phyloP scores from a whole-genome alignment of 2,329 filamentous ascomycete genomes.

The Aspergillus nomiae region DNA sequence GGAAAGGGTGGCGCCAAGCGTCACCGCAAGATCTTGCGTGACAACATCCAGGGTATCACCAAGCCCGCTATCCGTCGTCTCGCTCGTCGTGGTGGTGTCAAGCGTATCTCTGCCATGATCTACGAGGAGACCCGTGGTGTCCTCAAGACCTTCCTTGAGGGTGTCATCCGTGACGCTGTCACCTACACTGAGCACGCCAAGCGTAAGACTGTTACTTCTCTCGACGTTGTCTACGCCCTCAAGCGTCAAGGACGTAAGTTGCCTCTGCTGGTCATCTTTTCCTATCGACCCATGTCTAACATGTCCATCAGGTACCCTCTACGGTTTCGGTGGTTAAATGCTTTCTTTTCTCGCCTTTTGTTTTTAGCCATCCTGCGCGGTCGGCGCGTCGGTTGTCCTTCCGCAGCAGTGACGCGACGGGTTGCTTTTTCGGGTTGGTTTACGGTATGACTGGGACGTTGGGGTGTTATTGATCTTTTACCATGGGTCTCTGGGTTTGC shows the following conservation, averaged over 20 bases:
- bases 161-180: conserved; percentile 76
- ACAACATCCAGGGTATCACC: conserved; percentile 99
- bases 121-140: conserved; percentile 83
- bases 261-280: conserved; percentile 5
- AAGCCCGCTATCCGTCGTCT: conserved; percentile 99
- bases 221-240: conserved; percentile 65
- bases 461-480: conserved; percentile 46
- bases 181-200: conserved; percentile 84
- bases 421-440: conserved; percentile 44
- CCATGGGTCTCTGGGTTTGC: conserved; percentile 47
- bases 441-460: conserved; percentile 49
- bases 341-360: conserved; percentile 32
- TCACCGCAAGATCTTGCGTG: conserved; percentile 97
- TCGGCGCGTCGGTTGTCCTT: conserved; percentile 33
- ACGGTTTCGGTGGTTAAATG: conserved; percentile 84
- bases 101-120: conserved; percentile 98
- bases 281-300: conserved; percentile 21
- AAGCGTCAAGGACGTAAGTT: conserved; percentile 62
- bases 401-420: conserved; percentile 35
- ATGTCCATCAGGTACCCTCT: conserved; percentile 62
- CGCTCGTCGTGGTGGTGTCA: conserved; percentile 98
- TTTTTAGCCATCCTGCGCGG: conserved; percentile 36
- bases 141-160: conserved; percentile 81
- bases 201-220: conserved; percentile 60
- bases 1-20: conserved; percentile 98